phyloP scores from a whole-genome alignment of 257 asterid genomes.

The Datura wrightii region DNA sequence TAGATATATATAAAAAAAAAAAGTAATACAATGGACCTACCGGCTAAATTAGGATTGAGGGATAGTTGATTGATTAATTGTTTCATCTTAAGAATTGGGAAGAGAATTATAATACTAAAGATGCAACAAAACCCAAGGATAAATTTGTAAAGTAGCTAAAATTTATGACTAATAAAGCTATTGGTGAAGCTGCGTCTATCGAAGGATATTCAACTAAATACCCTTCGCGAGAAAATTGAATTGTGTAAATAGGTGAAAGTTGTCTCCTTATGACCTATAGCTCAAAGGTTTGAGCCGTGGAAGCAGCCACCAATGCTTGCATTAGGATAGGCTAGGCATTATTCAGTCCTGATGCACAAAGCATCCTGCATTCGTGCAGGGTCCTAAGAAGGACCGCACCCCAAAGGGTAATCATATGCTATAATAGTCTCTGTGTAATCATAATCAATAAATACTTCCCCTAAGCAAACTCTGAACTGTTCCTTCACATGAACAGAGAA shows the following conservation, averaged over 20 bases:
- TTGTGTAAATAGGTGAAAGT: background rate
- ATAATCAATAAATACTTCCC: background rate
- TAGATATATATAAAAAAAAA: too few relatives aligned
- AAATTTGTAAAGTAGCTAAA: background rate
- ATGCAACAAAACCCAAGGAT: too few relatives aligned
- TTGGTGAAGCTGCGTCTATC: background rate
- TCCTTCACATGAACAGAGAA: background rate
- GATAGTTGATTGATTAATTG: background rate
- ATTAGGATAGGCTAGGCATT: background rate
- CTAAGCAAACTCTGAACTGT: background rate
- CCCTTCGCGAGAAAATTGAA: background rate
- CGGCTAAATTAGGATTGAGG: background rate
- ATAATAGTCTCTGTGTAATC: background rate
- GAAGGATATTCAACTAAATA: background rate
- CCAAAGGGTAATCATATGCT: too few relatives aligned
- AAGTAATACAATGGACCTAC: background rate
- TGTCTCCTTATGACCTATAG: background rate
- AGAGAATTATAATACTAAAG: background rate
- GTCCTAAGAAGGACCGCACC: too few relatives aligned
- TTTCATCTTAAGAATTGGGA: background rate
- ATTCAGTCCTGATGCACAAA: too few relatives aligned
- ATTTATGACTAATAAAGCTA: background rate
- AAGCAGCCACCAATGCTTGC: background rate
- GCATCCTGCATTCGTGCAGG: too few relatives aligned
- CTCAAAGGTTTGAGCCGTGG: background rate